Evolutionary conservation across 306 rosid genomes (phyloP), one percentile per base, ranked within the genome.

Genomic region (Gastrolobium villosum): DNA sequence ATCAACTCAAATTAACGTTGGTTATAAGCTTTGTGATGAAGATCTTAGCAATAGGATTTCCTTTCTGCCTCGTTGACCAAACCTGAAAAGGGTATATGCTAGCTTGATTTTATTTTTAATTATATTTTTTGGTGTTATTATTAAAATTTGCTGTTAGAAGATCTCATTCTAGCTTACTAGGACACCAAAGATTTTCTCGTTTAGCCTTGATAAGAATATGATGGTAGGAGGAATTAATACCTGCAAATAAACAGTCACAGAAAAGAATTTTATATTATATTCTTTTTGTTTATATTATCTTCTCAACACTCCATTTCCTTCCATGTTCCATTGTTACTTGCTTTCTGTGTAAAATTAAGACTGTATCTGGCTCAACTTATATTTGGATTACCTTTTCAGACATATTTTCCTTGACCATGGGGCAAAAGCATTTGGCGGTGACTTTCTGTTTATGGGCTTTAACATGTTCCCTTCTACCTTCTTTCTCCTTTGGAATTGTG

Each of bases 401-500:
- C 76, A 88, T 86, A 71, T 36, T 65, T 74, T 28, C 65, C 56
- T 43, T 64, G 56, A 80, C 20, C 65, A 93, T 93, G 98, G 81
- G 89, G 86, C 72, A 48, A 74, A 87, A 75, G 71, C 81, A 84
- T 86, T 70, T 90, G 9, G 49, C 72, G 65, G 84, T 61, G 79
- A 81, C 79, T 48, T 82, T 93, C 78, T 89, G 83, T 83, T 65
- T 88, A 35, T 93, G 91, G 97, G 87, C 85, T 56, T 81, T 94
- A 49, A 75, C 80, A 72, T 84, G 86, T 76, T 80, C 90, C 10
- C 66, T 90, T 68, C 84, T 91, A 75, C 91, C 90, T 66, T 68
- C 80, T 78, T 91, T 87, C 70, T 91, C 98, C 32, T 61, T 37
- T 71, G 98, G 86, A 57, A 78, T 91, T 46, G 30, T 83, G 81